Base-by-base conservation (phyloP, 306 rosid genomes). In the cucumber (Cucumis sativus) region DNA sequence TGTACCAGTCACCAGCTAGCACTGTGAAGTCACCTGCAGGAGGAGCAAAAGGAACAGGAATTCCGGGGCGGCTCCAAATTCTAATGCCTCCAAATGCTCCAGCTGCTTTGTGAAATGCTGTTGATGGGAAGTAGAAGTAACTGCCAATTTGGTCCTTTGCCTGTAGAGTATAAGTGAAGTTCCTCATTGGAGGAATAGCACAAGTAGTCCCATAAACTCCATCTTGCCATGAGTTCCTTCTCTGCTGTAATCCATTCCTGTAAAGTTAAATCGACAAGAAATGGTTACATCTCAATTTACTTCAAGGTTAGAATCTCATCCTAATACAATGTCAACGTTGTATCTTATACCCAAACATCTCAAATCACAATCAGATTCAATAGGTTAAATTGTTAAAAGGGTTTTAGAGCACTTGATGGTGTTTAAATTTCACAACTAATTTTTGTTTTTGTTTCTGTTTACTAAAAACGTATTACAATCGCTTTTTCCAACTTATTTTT, bases 1-100 rank as follows among this genome's bases (percentile, higher is more conserved):
- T 90, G 92, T 84, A 95, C 97, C 97, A 95, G 80, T 95, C 98
- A 7, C 98, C 98, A 3, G 97, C 93, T 33, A 95, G 90, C 33
- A 95, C 39, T 72, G 87, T 81, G 80, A 88, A 85, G 85, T 95
- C 98, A 0, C 96, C 90, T 2, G 98, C 85, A 66, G 98, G 98
- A 87, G 94, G 79, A 82, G 96, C 92, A 79, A 92, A 95, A 79
- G 98, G 98, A 74, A 92, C 96, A 0, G 98, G 97, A 86, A 95
- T 95, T 77, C 71, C 77, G 6, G 97, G 98, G 21, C 98, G 97
- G 82, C 98, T 95, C 92, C 90, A 89, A 51, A 95, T 86, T 88
- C 98, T 86, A 84, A 90, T 84, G 74, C 87, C 81, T 25, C 96
- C 96, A 65, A 88, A 90, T 0, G 86, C 92, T 23, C 92, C 92